A percentile compares a stretch with the other conserved stretches of the same genome.
Conservation (phyloP, 495 filamentous ascomycete species). For the Talaromyces thailandensis region DNA sequence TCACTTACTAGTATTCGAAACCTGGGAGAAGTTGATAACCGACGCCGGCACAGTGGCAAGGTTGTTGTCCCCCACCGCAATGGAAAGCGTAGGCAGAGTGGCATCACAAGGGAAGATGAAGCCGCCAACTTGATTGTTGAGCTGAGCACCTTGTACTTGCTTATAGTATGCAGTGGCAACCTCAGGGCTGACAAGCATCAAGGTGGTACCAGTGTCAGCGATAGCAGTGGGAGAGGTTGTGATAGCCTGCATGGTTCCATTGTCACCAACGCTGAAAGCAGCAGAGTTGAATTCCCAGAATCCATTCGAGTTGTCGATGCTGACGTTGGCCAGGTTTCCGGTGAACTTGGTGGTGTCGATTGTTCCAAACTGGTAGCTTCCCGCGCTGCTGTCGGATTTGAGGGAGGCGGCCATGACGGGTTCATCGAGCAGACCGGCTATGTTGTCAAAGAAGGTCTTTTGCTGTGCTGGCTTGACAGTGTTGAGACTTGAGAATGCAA, state of each 20-base stretch:
- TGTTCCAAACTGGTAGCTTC: conserved; percentile 69
- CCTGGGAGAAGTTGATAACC: conserved; percentile 53
- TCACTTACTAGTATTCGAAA: conserved; percentile 15
- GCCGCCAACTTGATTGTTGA: conserved; percentile 42
- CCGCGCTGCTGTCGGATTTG: conserved; percentile 43
- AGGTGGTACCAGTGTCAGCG: conserved; percentile 65
- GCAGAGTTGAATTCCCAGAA: conserved; percentile 69
- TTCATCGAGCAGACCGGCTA: conserved; percentile 49
- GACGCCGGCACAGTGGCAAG: conserved; percentile 57
- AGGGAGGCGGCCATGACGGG: conserved; percentile 70
- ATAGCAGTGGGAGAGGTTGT: conserved; percentile 37
- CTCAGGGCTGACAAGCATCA: conserved; percentile 57
- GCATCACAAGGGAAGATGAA: conserved; percentile 58
- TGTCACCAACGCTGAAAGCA: conserved; percentile 45
- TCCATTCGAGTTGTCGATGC: conserved; percentile 52
- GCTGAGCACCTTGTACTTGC: conserved; percentile 46
- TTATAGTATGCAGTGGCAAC: conserved; percentile 55
- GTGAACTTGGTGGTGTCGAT: conserved; percentile 60
- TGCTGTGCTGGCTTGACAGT: conserved; percentile 56
- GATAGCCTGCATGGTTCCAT: conserved; percentile 21
- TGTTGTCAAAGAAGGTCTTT: conserved; percentile 78
- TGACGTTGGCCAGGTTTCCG: conserved; percentile 54
- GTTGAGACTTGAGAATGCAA: conserved; percentile 70
- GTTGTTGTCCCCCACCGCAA: conserved; percentile 52
- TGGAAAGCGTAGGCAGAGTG: conserved; percentile 52